These are phyloP conservation scores for Sphenostylis stenocarpa DNA, from an alignment of 306 rosid genomes.

Conservation along the genomic window DNA sequence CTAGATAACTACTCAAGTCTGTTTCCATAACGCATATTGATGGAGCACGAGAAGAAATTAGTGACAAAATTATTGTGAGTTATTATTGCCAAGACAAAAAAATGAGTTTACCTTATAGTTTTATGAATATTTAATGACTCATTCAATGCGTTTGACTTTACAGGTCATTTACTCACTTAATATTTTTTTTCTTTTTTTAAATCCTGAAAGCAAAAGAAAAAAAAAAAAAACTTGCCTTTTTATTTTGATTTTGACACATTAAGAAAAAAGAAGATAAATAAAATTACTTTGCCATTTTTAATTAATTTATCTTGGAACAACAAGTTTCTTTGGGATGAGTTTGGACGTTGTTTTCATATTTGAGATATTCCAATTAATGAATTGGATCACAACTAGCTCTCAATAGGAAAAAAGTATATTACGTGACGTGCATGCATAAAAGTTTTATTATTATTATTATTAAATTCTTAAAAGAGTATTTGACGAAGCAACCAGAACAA, in stretches of 20 bases:
- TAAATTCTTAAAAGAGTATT: too few species aligned
- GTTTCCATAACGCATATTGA: not conserved
- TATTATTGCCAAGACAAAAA: not conserved
- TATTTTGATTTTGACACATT: too few species aligned
- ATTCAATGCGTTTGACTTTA: not conserved
- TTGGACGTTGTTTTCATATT: not conserved
- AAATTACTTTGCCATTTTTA: too few species aligned
- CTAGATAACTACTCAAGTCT: not conserved
- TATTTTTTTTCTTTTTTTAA: not conserved
- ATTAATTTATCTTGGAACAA: too few species aligned
- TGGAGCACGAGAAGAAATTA: not conserved
- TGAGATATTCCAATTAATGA: too few species aligned
- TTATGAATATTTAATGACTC: not conserved
- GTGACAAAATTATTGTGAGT: not conserved
- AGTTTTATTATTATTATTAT: too few species aligned
- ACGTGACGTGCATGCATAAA: too few species aligned
- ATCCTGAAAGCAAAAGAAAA: not conserved
- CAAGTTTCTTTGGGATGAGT: not conserved
- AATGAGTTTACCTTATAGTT: not conserved
- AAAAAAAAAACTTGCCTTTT: too few species aligned
- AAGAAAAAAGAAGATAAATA: too few species aligned
- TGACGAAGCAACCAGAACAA: too few species aligned
- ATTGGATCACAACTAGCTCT: too few species aligned
- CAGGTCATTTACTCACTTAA: not conserved
- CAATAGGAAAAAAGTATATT: too few species aligned